phyloP scores from a whole-genome alignment of 129 eudicot species.

The Tagetes patula region DNA sequence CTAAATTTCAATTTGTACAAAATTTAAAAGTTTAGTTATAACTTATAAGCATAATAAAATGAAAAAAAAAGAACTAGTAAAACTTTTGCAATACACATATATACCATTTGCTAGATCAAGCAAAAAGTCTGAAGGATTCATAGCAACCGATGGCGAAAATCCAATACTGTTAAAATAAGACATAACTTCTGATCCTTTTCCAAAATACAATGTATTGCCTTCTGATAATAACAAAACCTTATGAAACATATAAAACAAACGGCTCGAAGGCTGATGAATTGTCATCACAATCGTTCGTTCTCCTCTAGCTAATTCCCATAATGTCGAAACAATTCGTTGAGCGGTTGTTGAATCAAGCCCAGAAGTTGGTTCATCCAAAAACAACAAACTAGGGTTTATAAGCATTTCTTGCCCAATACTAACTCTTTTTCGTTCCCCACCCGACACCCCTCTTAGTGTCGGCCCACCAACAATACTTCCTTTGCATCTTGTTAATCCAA shows the following conservation, averaged over 20 bases:
- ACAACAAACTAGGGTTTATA: slow-evolving; percentile 74
- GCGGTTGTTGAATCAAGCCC: slow-evolving; percentile 93
- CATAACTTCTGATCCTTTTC: slow-evolving; percentile 64
- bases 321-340: slow-evolving; percentile 67
- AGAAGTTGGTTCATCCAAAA: slow-evolving; percentile 90
- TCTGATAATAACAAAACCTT: slow-evolving; percentile 75
- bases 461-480: slow-evolving; percentile 60
- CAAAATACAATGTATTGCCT: slow-evolving; percentile 73
- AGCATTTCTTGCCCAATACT: slow-evolving; percentile 96
- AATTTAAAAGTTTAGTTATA: background rate
- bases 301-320: slow-evolving; percentile 67
- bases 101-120: slow-evolving; percentile 84
- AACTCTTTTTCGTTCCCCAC: slow-evolving; percentile 88
- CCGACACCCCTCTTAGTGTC: slow-evolving; percentile 61
- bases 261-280: slow-evolving; percentile 87
- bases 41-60: background rate
- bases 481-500: slow-evolving; percentile 63
- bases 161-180: slow-evolving; percentile 59
- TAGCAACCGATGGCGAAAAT: slow-evolving; percentile 60
- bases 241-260: slow-evolving; percentile 86
- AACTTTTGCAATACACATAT: background rate
- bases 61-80: background rate
- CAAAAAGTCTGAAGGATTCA: slow-evolving; percentile 93
- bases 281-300: slow-evolving; percentile 86
- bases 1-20: slow-evolving; percentile 23